Base-by-base conservation (phyloP, 169 alveolate genomes). In the Plasmodium fragile region DNA sequence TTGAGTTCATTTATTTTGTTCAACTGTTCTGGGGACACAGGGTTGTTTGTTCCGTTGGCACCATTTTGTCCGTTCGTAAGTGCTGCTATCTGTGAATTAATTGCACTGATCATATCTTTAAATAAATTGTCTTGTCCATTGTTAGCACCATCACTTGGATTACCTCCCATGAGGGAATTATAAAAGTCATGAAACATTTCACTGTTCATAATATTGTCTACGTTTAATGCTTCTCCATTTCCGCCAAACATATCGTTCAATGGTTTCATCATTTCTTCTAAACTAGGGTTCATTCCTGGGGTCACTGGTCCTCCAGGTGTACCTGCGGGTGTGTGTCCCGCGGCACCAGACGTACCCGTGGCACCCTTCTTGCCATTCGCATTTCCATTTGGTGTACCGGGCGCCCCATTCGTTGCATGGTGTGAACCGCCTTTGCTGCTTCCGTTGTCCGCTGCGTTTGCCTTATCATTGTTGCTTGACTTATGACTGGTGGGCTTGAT, bases 171-270 rank as follows among this genome's bases (percentile, higher is more conserved):
- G 39, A 81, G 43, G 1, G 91, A 81, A 59, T 34, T 81, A 22
- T 59, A 59, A 18, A 81, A 81, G 3, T 71, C 34, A 0, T 81
- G 80, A 18, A 81, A 81, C n/a, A n/a, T 5, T 5, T 81, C 91
- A 13, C 72, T 59, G 72, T 81, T 81, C 80, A 81, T n/a, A 32
- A 81, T 81, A 16, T 81, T 81, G 34, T 65, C 80, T 22, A 81
- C 6, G 18, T 81, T 65, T 18, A 53, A 22, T 25, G 39, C 80
- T 8, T 45, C 91, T 13, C 59, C 78, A 5, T 59, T 59, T 81
- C 91, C 91, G 1, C 16, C n/a, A 55, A 81, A 34, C 18, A 81
- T 39, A 3, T 45, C 55, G 28, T 43, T 79, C 52, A 45, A 28
- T 11, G 13, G 89, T 7, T 32, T 22, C 70, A 22, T 81, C 78